phyloP scores from a whole-genome alignment of 768 basidiomycete species.

The Suillus occidentalis region DNA sequence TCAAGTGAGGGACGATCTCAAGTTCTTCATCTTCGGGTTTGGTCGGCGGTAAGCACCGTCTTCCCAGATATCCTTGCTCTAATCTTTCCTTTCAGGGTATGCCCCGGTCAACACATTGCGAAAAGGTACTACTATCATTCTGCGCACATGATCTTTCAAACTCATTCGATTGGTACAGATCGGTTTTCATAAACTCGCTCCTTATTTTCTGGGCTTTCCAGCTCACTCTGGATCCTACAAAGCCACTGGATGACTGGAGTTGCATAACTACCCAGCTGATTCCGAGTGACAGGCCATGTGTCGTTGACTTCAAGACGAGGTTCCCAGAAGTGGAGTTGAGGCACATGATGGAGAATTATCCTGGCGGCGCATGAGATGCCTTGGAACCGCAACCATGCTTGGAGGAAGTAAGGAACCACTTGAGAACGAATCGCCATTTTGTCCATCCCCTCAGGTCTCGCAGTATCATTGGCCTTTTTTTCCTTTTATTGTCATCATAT shows the following conservation, averaged over 20 bases:
- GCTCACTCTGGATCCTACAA: too few species aligned
- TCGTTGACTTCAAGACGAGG: constrained; percentile 52
- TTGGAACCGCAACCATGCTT: neutral
- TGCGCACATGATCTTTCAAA: neutral
- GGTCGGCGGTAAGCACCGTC: too few species aligned
- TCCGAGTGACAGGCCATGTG: constrained; percentile 60
- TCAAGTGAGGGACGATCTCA: too few species aligned
- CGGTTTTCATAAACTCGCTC: constrained; percentile 62
- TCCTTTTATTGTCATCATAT: too few species aligned
- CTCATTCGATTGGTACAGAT: constrained; percentile 37
- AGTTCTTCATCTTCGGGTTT: too few species aligned
- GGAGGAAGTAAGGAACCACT: neutral
- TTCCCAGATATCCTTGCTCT: neutral
- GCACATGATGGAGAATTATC: neutral
- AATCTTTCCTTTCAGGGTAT: constrained; percentile 37
- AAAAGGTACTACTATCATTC: constrained; percentile 13
- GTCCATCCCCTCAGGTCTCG: neutral
- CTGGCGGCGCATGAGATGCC: neutral
- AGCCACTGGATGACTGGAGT: too few species aligned
- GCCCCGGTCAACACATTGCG: constrained; percentile 51
- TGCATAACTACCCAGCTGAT: constrained; percentile 51
- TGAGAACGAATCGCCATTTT: neutral
- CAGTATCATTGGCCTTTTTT: neutral
- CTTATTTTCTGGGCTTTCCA: constrained; percentile 19
- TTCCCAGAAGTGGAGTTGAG: constrained; percentile 9